A percentile compares a stretch with the other conserved stretches of the same genome.
Conservation (phyloP, 2,329 filamentous ascomycete genomes). For the Helotiales sp. region DNA sequence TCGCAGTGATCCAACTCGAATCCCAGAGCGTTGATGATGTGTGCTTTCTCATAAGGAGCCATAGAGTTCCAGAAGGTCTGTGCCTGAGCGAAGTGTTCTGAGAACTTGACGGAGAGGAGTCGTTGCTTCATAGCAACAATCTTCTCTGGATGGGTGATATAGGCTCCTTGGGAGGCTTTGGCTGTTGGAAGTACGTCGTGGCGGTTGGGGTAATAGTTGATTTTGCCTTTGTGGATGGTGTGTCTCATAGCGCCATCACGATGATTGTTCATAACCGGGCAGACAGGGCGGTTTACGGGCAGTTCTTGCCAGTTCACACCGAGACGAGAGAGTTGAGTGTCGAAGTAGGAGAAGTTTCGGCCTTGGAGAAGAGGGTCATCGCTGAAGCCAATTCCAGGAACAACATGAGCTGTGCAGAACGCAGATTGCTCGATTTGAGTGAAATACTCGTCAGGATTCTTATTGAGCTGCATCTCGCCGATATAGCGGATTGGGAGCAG, state of each 20-base stretch:
- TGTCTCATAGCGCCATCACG: conserved; percentile 74
- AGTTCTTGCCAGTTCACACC: conserved; percentile 76
- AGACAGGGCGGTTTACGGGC: conserved; percentile 74
- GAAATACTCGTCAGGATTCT: conserved; percentile 80
- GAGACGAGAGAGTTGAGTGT: conserved; percentile 69
- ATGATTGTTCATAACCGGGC: conserved; percentile 74
- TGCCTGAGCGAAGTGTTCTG: conserved; percentile 74
- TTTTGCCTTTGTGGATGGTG: conserved; percentile 69
- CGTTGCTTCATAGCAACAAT: conserved; percentile 70
- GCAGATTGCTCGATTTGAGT: conserved; percentile 80
- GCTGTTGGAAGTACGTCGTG: conserved; percentile 65
- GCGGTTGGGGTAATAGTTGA: conserved; percentile 81
- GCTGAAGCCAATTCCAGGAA: conserved; percentile 76
- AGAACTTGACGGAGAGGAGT: conserved; percentile 70
- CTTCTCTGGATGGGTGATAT: conserved; percentile 66
- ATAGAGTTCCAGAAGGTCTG: conserved; percentile 84
- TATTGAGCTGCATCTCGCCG: conserved; percentile 77
- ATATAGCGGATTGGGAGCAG: conserved; percentile 74
- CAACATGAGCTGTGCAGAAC: conserved; percentile 78
- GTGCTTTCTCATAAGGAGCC: conserved; percentile 62
- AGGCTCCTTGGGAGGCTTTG: conserved; percentile 61
- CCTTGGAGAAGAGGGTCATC: conserved; percentile 75
- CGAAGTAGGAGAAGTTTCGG: conserved; percentile 67
- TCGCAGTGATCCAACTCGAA: conserved; percentile 84
- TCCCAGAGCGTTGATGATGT: conserved; percentile 59